Base-by-base conservation (phyloP, 106 monocot species). In the Phalaenopsis aphrodite region DNA sequence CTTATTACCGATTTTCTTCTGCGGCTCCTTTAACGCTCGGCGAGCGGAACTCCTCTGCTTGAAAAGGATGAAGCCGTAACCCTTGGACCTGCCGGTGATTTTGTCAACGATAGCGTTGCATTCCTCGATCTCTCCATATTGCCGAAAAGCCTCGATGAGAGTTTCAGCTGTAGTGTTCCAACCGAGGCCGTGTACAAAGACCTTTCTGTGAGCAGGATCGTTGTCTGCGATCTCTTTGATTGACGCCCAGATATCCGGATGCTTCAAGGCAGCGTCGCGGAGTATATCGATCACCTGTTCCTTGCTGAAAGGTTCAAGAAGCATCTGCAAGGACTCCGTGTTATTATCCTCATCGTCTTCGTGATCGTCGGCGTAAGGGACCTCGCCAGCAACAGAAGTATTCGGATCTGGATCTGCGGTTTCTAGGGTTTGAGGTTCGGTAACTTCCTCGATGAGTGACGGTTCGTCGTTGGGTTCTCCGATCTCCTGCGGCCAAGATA, bases 21-120 rank as follows among this genome's bases (percentile, higher is more conserved):
- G 93, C 0, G 96, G 96, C 47, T 93, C 81, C 56, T 80, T 75
- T 17, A 96, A 83, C 2, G 93, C 93, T 7, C 79, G 76, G 21
- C 85, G 83, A 12, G 96, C 96, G 8, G 84, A 84, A 14, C 41
- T 42, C 2, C 94, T 79, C 47, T 78, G 81, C 82, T 86, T 87
- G 87, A 94, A 96, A n/a, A 94, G 84, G 68, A 96, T 85, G 77
- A 96, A 96, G 2, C 88, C 96, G n/a, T 96, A 96, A n/a, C 96
- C 96, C 79, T 94, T 96, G 66, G 88, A 93, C 77, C 84, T 90
- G 12, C 96, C 96, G 9, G 94, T 86, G 78, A 41, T 72, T 56
- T 87, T 88, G 52, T 96, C 96, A 15, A 72, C 80, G 56, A 96
- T 89, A 45, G 89, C 91, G 14, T 90, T 91, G 77, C 86, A 87